A percentile compares a stretch with the other conserved stretches of the same genome.
phyloP scores from a whole-genome alignment of 2,329 filamentous ascomycete species.

The Phaeoacremonium minimum region DNA sequence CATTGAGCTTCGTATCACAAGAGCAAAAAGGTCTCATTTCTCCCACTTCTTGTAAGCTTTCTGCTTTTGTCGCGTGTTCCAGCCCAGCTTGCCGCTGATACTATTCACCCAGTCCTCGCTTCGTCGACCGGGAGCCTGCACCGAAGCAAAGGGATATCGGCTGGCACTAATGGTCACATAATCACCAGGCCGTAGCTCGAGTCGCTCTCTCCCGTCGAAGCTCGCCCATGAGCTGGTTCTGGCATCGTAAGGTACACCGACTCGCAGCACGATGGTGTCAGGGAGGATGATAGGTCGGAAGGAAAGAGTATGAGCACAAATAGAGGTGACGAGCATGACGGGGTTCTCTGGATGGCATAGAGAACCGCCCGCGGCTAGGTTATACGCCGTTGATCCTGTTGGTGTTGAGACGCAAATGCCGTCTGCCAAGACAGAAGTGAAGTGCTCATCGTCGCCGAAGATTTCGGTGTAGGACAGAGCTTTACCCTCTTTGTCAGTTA shows the following conservation, averaged over 20 bases:
- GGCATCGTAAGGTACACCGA: slow-evolving; percentile 93
- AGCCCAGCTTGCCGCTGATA: slow-evolving; percentile 73
- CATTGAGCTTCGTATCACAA: too few species aligned
- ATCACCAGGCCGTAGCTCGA: slow-evolving; percentile 74
- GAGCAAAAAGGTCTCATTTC: too few species aligned
- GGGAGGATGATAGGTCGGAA: slow-evolving; percentile 96
- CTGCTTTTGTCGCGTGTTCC: slow-evolving; percentile 77
- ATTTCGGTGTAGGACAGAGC: slow-evolving; percentile 90
- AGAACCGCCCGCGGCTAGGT: slow-evolving; percentile 90
- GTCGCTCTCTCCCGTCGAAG: slow-evolving; percentile 87
- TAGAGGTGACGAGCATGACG: slow-evolving; percentile 89
- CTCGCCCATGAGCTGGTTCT: slow-evolving; percentile 92
- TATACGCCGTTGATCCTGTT: slow-evolving; percentile 92
- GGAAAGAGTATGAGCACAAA: slow-evolving; percentile 90
- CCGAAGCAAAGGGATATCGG: slow-evolving; percentile 74
- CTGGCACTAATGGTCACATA: slow-evolving; percentile 83
- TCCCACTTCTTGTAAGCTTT: slow-evolving; percentile 56
- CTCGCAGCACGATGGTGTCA: slow-evolving; percentile 87
- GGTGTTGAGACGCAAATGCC: slow-evolving; percentile 92
- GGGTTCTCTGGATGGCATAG: slow-evolving; percentile 95
- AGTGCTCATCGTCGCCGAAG: slow-evolving; percentile 92
- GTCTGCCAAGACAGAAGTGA: slow-evolving; percentile 89
- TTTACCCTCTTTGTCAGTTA: slow-evolving; percentile 24
- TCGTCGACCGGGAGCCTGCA: slow-evolving; percentile 63
- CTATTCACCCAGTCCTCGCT: slow-evolving; percentile 81